A percentile compares a stretch with the other conserved stretches of the same genome.
These are phyloP conservation scores for Glaciozyma antarctica DNA, from an alignment of 768 basidiomycete species.

Conservation along the genomic window DNA sequence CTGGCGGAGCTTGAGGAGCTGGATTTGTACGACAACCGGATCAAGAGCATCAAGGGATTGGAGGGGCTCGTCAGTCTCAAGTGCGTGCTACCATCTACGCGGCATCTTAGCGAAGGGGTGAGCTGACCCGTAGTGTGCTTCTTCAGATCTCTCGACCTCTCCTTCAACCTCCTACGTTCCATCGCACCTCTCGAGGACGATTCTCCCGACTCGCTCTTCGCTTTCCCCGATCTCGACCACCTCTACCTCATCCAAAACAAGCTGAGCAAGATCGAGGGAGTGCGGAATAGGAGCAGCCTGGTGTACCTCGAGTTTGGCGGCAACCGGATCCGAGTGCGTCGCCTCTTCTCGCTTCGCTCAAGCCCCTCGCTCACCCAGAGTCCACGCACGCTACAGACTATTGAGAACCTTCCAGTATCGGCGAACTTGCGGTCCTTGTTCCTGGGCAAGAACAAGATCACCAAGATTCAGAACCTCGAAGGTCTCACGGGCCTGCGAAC, in stretches of 20 bases:
- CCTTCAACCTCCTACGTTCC: conserved; percentile 77
- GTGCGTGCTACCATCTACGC: conserved; percentile 34
- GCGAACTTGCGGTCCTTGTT: conserved; percentile 83
- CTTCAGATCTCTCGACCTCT: conserved; percentile 71
- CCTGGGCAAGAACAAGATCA: conserved; percentile 96
- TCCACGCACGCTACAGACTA: conserved; percentile 49
- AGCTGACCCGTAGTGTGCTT: conserved; percentile 18
- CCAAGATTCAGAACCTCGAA: conserved; percentile 70
- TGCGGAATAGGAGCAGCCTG: conserved; percentile 50
- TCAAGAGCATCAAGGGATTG: conserved; percentile 65
- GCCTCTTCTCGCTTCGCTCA: conserved; percentile 1
- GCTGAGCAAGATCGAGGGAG: conserved; percentile 65
- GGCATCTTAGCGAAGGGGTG: conserved; percentile 38
- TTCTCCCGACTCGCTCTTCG: conserved; percentile 49
- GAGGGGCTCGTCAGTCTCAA: conserved; percentile 42
- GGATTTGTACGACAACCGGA: conserved; percentile 91
- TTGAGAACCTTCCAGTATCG: conserved; percentile 64
- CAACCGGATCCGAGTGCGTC: conserved; percentile 73
- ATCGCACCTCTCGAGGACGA: conserved; percentile 50
- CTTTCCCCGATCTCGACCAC: conserved; percentile 48
- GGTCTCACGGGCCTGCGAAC: conserved; percentile 66
- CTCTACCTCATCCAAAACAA: conserved; percentile 96
- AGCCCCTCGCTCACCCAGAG: conserved; percentile 7
- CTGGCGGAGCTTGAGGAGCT: conserved; percentile 70
- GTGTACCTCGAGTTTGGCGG: conserved; percentile 86